Conservation (phyloP, 306 rosid species). For the Sechiopsis laciniata region DNA sequence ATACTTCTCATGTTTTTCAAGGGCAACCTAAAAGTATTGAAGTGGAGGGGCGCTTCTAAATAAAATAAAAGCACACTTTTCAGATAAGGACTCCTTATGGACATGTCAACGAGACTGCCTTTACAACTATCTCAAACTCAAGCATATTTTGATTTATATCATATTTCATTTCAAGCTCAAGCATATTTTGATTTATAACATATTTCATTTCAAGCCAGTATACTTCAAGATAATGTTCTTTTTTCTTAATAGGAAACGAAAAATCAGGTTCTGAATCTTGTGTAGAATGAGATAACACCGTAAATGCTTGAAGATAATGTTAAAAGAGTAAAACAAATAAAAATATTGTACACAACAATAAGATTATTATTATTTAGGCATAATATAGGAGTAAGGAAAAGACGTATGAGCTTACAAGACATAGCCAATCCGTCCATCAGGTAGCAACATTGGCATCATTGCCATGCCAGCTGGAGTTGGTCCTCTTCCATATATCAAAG, state of each 20-base stretch:
- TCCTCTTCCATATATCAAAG: constrained; percentile 77
- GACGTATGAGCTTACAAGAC: constrained; percentile 62
- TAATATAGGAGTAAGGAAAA: neutral
- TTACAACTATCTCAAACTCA: neutral
- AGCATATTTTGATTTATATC: neutral
- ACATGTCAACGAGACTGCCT: neutral
- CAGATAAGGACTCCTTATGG: neutral
- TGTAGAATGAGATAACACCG: no score
- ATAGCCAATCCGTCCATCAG: constrained; percentile 90
- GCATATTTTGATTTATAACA: neutral
- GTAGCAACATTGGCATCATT: constrained; percentile 97
- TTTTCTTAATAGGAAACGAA: no score
- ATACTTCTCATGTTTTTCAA: neutral
- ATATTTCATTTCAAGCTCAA: neutral
- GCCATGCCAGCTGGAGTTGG: constrained; percentile 74
- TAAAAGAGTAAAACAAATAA: neutral
- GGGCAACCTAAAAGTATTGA: neutral
- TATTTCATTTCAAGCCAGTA: constrained; percentile 5
- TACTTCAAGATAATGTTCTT: neutral
- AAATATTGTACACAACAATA: neutral
- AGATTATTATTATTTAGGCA: neutral
- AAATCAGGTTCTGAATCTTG: no score
- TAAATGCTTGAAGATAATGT: no score
- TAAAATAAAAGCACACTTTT: neutral
- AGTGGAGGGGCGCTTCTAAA: neutral